Evolutionary conservation across 192 early-diverging fungal species (phyloP).

Genomic region (Linnemannia schmuckeri): DNA sequence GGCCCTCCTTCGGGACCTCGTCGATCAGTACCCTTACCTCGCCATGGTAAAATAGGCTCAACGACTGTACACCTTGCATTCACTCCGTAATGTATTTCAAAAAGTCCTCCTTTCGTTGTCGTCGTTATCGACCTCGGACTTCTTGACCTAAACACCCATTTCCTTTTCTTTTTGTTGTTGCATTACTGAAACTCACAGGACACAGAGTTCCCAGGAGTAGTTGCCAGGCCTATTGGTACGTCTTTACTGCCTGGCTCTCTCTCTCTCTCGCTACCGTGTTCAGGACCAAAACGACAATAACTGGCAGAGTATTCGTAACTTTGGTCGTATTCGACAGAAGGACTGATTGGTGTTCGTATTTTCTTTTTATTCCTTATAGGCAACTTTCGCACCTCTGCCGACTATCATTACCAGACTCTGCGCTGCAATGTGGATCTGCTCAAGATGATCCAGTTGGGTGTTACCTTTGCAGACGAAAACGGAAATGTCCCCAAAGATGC

Average conservation of each 20-base stretch:
- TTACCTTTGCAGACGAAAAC: conserved; percentile 90
- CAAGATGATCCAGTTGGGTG: conserved; percentile 98
- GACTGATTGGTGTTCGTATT: too few species aligned
- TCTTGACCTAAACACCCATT: background rate
- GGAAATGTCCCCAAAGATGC: conserved; percentile 89
- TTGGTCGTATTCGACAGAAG: background rate
- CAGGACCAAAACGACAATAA: background rate
- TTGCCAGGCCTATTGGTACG: conserved; percentile 92
- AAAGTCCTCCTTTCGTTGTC: background rate
- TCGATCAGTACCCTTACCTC: conserved; percentile 93
- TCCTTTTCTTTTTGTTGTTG: conserved; percentile 19
- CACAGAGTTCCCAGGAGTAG: conserved; percentile 99
- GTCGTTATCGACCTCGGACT: background rate
- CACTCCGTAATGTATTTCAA: background rate
- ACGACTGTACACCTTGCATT: background rate
- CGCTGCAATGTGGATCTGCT: conserved; percentile 98
- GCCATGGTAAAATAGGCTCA: conserved; percentile 81
- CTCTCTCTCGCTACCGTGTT: too few species aligned
- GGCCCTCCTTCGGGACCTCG: conserved; percentile 84
- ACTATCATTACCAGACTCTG: conserved; percentile 98
- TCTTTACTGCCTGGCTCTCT: too few species aligned
- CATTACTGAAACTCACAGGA: conserved; percentile 68
- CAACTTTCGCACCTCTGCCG: conserved; percentile 92
- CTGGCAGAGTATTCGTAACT: background rate
- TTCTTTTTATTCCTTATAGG: conserved; percentile 46